Conservation (phyloP, 805 yeast species). For the Candida odintsovae region DNA sequence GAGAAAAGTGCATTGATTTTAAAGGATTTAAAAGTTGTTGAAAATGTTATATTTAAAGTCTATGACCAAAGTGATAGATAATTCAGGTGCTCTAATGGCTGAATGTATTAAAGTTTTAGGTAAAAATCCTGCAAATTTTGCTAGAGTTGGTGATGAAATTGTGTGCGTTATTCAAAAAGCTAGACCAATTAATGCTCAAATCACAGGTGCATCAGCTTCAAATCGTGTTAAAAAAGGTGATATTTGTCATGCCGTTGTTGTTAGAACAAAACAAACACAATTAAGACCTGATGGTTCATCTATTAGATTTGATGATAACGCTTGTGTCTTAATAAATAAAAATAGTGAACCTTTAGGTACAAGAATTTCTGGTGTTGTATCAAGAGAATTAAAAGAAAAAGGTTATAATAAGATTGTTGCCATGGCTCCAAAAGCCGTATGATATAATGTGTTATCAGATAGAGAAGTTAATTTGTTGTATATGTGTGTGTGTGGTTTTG, state of each 20-base stretch:
- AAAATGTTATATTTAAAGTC: conserved; percentile 85
- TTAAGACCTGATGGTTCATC: conserved; percentile 84
- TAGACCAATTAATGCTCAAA: conserved; percentile 62
- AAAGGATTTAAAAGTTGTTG: no score
- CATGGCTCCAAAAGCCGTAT: conserved; percentile 81
- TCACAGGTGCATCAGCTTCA: conserved; percentile 67
- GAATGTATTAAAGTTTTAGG: conserved; percentile 95
- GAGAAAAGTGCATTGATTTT: no score
- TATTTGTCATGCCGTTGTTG: conserved; percentile 91
- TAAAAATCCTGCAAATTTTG: conserved; percentile 80
- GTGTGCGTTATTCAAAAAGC: conserved; percentile 94
- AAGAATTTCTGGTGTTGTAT: conserved; percentile 85
- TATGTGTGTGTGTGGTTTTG: background rate
- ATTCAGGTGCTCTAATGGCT: conserved; percentile 90
- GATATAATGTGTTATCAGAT: no score
- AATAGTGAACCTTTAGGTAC: conserved; percentile 93
- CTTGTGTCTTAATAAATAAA: conserved; percentile 91
- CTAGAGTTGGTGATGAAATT: conserved; percentile 83
- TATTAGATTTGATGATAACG: conserved; percentile 89
- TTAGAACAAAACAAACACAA: conserved; percentile 75
- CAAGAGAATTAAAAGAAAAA: conserved; percentile 80
- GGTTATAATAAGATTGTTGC: conserved; percentile 82
- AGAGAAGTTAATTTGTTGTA: no score
- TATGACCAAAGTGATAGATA: conserved; percentile 85
- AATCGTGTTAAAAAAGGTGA: conserved; percentile 92